Conservation (phyloP, 2,329 filamentous ascomycete species). For the Blumeria graminis region DNA sequence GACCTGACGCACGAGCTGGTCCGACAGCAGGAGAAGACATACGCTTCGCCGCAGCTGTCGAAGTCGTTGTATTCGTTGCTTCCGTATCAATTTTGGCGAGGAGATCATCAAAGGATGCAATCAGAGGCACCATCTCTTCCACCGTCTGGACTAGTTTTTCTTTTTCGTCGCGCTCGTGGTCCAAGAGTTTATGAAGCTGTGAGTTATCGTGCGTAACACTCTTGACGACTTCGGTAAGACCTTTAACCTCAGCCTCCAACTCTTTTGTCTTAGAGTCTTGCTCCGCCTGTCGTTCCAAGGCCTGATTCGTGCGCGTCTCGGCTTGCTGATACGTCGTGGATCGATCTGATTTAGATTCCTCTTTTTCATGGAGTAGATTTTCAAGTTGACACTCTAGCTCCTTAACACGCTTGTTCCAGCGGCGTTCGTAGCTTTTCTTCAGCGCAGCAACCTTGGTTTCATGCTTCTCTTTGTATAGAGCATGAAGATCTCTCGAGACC, state of each 20-base stretch:
- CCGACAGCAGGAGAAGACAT: slow-evolving; percentile 9
- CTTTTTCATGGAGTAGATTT: slow-evolving; percentile 47
- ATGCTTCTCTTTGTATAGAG: slow-evolving; percentile 89
- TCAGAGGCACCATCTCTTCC: slow-evolving; percentile 63
- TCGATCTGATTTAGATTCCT: slow-evolving; percentile 41
- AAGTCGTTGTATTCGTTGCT: slow-evolving; percentile 1
- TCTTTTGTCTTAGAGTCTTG: slow-evolving; percentile 64
- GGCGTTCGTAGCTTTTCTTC: slow-evolving; percentile 61
- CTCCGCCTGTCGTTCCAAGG: slow-evolving; percentile 35
- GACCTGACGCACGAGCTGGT: slow-evolving; percentile 22
- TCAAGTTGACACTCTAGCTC: slow-evolving; percentile 53
- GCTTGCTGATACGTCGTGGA: slow-evolving; percentile 32
- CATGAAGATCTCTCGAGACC: slow-evolving; percentile 79
- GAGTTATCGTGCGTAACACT: slow-evolving; percentile 48
- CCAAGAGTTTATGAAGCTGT: slow-evolving; percentile 37
- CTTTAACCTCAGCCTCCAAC: slow-evolving; percentile 48
- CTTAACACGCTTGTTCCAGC: slow-evolving; percentile 70
- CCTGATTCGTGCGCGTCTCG: slow-evolving; percentile 18
- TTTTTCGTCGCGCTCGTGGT: slow-evolving; percentile 59
- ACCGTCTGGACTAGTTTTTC: slow-evolving; percentile 59
- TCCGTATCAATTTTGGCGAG: slow-evolving; percentile 11
- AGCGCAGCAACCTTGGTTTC: slow-evolving; percentile 85
- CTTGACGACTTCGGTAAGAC: slow-evolving; percentile 46
- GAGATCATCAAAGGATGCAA: slow-evolving; percentile 18
- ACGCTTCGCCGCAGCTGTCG: slow-evolving; percentile 8